phyloP scores from a whole-genome alignment of 352 stramenopile species.

The Pythium periplocum region DNA sequence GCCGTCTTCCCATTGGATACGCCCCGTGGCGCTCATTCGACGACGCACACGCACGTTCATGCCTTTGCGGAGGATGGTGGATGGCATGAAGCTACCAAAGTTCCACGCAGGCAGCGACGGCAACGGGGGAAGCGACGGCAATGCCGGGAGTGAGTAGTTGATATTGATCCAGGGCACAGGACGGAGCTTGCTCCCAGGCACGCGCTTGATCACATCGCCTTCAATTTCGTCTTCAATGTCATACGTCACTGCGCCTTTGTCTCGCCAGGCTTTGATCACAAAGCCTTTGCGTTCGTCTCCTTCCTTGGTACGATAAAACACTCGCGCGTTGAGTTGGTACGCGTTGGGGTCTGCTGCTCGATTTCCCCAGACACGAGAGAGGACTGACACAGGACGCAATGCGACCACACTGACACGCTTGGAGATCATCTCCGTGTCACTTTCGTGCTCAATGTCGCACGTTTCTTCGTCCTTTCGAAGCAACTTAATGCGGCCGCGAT shows the following conservation, averaged over 20 bases:
- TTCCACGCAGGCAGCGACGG: constrained; percentile 11
- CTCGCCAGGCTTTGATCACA: constrained; percentile 43
- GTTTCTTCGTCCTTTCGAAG: constrained; percentile 33
- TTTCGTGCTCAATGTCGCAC: constrained; percentile 65
- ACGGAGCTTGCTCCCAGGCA: constrained; percentile 33
- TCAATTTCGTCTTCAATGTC: constrained; percentile 55
- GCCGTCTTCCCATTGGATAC: constrained; percentile 29
- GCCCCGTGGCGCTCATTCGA: constrained; percentile 17
- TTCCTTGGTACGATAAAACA: constrained; percentile 48
- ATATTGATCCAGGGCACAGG: constrained; percentile 45
- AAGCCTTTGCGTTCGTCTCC: constrained; percentile 46
- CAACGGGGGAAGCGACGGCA: constrained; percentile 10
- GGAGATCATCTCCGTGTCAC: constrained; percentile 35
- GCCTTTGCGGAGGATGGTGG: constrained; percentile 31
- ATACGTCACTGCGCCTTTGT: constrained; percentile 22
- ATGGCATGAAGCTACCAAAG: no score
- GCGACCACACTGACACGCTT: constrained; percentile 35
- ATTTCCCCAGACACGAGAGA: constrained; percentile 23
- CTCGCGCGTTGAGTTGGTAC: constrained; percentile 44
- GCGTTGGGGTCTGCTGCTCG: constrained; percentile 6
- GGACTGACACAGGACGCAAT: constrained; percentile 24
- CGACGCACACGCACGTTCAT: constrained; percentile 50
- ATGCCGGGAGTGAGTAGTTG: constrained; percentile 8
- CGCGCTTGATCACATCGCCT: constrained; percentile 33
- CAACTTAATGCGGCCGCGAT: constrained; percentile 39